Evolutionary conservation across 106 monocot species (phyloP), one percentile per base, ranked within the genome.

Genomic region (Acorus gramineus): DNA sequence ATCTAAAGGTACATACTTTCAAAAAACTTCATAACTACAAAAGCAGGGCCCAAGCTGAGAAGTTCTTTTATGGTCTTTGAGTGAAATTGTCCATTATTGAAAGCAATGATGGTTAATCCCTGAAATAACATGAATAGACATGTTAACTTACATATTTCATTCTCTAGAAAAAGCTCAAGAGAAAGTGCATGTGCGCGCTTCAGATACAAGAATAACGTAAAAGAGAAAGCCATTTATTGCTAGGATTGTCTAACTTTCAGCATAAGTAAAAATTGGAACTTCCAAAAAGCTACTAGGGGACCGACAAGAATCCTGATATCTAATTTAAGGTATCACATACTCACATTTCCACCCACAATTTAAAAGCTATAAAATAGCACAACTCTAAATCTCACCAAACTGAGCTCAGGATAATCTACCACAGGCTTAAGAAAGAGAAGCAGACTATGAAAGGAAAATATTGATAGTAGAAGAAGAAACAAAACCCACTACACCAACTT

Each of bases 91-190:
- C 72, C 73, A 56, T 80, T 46, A 43, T 95, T 95, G 50, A 95
- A 95, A 51, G 86, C 94, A 66, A 95, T 84, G 68, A 95, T 90
- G 4, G 90, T 84, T 63, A 95, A 74, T n/a, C 86, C 94, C 94
- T 92, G 75, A 6, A 61, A 11, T 14, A 42, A 64, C 49, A 54
- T 1, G 28, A 28, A 28, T 28, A 1, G 28, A 28, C 28, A 28
- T 28, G 28, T 28, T 28, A 28, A 28, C 28, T 28, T 28, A 28
- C 28, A 28, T 28, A 28, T 0, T 28, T 28, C 28, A 28, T 28
- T 28, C 28, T 28, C 28, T 28, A 28, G 28, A 28, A 28, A 28
- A 28, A 28, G 28, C 28, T 28, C 28, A 28, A 28, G 28, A 28
- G 28, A 28, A 28, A 28, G 28, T 28, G 28, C 28, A 28, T 28